Evolutionary conservation across 352 stramenopile genomes (phyloP), one percentile per base, ranked within the genome.

Genomic region (Phytophthora sp.): DNA sequence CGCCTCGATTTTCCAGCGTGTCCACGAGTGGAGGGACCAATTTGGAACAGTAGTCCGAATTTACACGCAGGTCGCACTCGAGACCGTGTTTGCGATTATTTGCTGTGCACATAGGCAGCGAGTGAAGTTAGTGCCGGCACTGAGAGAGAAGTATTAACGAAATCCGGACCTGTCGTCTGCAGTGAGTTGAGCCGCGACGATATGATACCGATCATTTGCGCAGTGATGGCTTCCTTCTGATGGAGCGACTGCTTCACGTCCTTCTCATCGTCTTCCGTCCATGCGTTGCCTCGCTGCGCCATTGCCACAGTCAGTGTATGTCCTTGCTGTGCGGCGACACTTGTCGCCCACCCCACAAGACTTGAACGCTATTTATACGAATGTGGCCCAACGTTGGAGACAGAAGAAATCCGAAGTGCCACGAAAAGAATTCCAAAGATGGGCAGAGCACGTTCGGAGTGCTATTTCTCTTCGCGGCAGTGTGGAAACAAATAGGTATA

Each of bases 151-250:
- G 45, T 16, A 8, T 21, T 3, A 7, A 13, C 2, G 18, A 27
- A 29, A 21, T 47, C 11, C 46, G 15, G 23, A 88, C 79, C 79
- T 36, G 88, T 76, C 31, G 80, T 84, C 36, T 90, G 84, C 31
- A 93, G 70, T 36, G 80, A 84, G 27, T 84, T 76, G 20, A 93
- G 69, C 6, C 84, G 73, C 20, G 79, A 73, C 15, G 83, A 90
- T 46, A 93, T 86, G 66, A 93, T 90, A 27, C 76, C 81, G 50
- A 93, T 93, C 82, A 93, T 93, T 60, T 93, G 84, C 23, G 79
- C 74, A 16, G 84, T 91, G 54, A 93, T 82, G 2, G 78, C 80
- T 38, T 89, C 84, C 57, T 93, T 93, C 63, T 93, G 82, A 26
- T 84, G 73, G 46, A 89, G 65, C 47, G 84, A 85, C 58, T 89